Conservation (phyloP, 345 rosid species). For the Arabidopsis thaliana region TAIR10.1 NC_003071.7:9151001-9151500, state of each 20-base stretch:
- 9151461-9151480: constrained; percentile 70
- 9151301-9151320: constrained; percentile 65
- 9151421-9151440: constrained; percentile 72
- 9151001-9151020: background rate
- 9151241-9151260: constrained; percentile 1
- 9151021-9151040: constrained; percentile 4
- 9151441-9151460: constrained; percentile 72
- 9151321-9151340: constrained; percentile 17
- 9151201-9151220: background rate
- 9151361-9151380: constrained; percentile 32
- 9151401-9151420: constrained; percentile 78
- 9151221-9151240: constrained; percentile 6
- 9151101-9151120: constrained; percentile 89
- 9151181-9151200: background rate
- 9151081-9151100: constrained; percentile 92
- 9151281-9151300: constrained; percentile 77
- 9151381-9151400: constrained; percentile 85
- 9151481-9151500: constrained; percentile 74
- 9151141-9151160: constrained; percentile 75
- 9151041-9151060: constrained; percentile 39
- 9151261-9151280: constrained; percentile 78
- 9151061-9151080: constrained; percentile 72
- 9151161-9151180: constrained; percentile 90
- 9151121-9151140: constrained; percentile 92
- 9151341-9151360: constrained; percentile 9